phyloP scores from a whole-genome alignment of 2,329 filamentous ascomycete genomes.

The Xylariaceae sp. region DNA sequence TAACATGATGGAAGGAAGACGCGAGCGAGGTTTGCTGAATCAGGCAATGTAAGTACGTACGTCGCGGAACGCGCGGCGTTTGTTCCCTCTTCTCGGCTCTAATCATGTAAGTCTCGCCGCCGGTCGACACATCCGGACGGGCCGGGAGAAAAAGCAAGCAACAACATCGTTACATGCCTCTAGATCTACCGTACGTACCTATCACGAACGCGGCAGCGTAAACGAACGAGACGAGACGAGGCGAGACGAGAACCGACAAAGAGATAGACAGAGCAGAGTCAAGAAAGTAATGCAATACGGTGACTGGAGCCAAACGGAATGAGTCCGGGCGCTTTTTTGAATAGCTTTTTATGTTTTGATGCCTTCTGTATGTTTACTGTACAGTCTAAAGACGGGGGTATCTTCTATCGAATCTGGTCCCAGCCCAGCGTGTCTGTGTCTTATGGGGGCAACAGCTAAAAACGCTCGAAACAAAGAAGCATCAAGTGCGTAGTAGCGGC shows the following conservation, averaged over 20 bases:
- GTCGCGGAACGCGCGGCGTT: background rate
- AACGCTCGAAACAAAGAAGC: constrained; percentile 22
- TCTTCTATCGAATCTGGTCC: constrained; percentile 35
- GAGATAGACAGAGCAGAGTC: too few species aligned
- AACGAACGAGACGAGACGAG: background rate
- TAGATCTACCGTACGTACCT: background rate
- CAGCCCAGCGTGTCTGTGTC: constrained; percentile 29
- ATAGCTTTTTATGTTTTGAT: constrained; percentile 31
- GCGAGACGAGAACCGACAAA: too few species aligned
- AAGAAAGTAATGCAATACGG: background rate
- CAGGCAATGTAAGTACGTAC: background rate
- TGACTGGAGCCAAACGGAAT: background rate
- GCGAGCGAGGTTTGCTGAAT: background rate
- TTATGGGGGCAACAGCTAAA: constrained; percentile 2
- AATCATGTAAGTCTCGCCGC: background rate
- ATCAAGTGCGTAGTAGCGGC: background rate
- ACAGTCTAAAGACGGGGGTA: constrained; percentile 36
- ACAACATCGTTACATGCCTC: too few species aligned
- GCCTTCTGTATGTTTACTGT: constrained; percentile 30
- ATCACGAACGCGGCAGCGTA: background rate
- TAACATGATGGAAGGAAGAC: background rate
- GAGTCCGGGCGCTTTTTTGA: constrained; percentile 6
- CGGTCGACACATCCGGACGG: background rate
- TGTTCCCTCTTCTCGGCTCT: background rate
- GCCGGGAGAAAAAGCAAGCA: background rate